Percentiles rank a stretch among this genome's conserved stretches.
These are phyloP conservation scores for Pseudopyricularia javanii DNA, from an alignment of 2,329 filamentous ascomycete species.

Conservation along the genomic window DNA sequence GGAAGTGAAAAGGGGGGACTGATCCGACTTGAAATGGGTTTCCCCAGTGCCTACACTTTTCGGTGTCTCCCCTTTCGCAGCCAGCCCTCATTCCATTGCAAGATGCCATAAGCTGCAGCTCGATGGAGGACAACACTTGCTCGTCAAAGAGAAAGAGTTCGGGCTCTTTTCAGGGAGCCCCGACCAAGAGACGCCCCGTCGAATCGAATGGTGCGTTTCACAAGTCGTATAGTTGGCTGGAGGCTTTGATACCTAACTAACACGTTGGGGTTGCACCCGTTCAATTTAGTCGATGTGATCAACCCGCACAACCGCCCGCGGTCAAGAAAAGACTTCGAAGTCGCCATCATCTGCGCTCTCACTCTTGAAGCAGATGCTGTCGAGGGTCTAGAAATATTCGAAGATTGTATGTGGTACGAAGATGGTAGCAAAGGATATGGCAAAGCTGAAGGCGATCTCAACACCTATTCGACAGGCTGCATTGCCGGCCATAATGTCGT, in stretches of 20 bases:
- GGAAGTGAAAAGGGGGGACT: background rate
- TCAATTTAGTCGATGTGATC: too few species aligned
- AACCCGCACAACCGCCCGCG: background rate
- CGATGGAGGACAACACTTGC: background rate
- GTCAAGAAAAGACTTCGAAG: constrained; percentile 13
- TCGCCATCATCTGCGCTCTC: constrained; percentile 23
- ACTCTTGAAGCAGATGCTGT: constrained; percentile 1
- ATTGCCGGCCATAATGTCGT: constrained; percentile 1
- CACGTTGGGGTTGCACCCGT: background rate
- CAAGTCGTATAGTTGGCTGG: background rate
- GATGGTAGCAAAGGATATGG: constrained; percentile 8
- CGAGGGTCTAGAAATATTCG: constrained; percentile 7
- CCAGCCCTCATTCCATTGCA: background rate
- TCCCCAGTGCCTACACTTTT: background rate
- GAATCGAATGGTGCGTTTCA: background rate
- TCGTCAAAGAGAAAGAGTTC: background rate
- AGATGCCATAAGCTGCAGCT: background rate
- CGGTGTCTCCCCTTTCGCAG: background rate
- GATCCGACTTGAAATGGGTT: background rate
- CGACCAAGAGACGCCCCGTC: background rate
- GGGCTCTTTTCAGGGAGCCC: background rate
- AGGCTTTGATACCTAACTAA: background rate
- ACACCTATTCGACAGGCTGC: constrained; percentile 13
- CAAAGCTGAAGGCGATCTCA: constrained; percentile 14
- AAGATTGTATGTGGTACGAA: constrained; percentile 14